These are phyloP conservation scores for Cercospora sp. DNA, from an alignment of 2,329 filamentous ascomycete genomes.

Conservation along the genomic window DNA sequence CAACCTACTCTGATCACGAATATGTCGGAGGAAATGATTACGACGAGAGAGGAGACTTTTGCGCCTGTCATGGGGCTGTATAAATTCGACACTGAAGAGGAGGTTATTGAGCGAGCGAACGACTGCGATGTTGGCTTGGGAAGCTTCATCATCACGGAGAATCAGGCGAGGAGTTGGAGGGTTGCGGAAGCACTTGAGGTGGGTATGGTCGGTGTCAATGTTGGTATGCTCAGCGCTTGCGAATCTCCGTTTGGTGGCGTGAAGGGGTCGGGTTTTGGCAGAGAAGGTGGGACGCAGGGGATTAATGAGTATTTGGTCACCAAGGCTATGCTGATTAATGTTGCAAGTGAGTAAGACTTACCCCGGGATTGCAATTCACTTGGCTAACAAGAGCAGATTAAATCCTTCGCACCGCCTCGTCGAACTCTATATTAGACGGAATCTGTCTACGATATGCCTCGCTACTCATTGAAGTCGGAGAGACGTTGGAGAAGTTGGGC, in stretches of 20 bases:
- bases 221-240: constrained; percentile 42
- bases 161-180: constrained; percentile 59
- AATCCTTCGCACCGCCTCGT: not conserved
- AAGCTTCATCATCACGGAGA: constrained; percentile 83
- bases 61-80: constrained; percentile 90
- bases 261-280: constrained; percentile 53
- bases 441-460: not conserved
- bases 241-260: constrained; percentile 41
- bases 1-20: constrained; percentile 84
- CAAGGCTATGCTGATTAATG: constrained; percentile 17
- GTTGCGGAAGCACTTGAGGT: constrained; percentile 72
- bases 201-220: constrained; percentile 73
- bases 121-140: constrained; percentile 81
- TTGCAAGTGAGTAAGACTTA: not conserved
- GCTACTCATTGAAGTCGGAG: not conserved
- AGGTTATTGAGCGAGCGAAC: constrained; percentile 84
- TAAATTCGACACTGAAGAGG: constrained; percentile 81
- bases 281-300: constrained; percentile 53
- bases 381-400: not conserved
- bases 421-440: not conserved
- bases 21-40: constrained; percentile 80
- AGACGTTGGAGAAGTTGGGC: not conserved
- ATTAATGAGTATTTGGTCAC: constrained; percentile 61
- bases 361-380: not conserved
- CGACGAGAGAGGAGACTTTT: constrained; percentile 89